Evolutionary conservation across 2,329 filamentous ascomycete genomes (phyloP).

Genomic region (Paraconiothyrium sp.): DNA sequence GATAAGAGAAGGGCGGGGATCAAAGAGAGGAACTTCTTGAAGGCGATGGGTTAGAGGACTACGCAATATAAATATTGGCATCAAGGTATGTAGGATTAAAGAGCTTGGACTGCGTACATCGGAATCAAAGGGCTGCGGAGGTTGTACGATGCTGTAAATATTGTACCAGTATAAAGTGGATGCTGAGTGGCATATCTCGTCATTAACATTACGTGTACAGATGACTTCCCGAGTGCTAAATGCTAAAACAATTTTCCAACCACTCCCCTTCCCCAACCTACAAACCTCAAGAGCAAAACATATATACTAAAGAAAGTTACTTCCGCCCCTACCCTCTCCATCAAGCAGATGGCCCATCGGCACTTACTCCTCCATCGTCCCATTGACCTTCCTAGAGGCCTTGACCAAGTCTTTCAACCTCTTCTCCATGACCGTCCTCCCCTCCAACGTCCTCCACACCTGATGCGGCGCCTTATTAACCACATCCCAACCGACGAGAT

Average conservation of each 20-base stretch:
- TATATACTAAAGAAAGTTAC: constrained; percentile 1
- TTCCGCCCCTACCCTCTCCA: not conserved
- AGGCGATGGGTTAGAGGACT: constrained; percentile 68
- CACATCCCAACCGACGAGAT: constrained; percentile 84
- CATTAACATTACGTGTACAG: not conserved
- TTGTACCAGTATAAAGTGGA: not conserved
- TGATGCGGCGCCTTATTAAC: constrained; percentile 85
- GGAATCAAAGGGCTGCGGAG: not conserved
- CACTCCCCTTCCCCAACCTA: not conserved
- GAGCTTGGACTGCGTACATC: not conserved
- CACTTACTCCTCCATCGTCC: not conserved
- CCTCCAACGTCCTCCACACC: constrained; percentile 81
- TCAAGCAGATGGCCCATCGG: not conserved
- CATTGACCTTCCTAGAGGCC: constrained; percentile 29
- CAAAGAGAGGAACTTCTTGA: constrained; percentile 87
- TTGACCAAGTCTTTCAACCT: constrained; percentile 75
- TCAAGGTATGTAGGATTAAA: constrained; percentile 10
- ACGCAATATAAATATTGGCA: not conserved
- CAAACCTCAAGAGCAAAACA: not conserved
- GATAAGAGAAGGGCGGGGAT: constrained; percentile 78
- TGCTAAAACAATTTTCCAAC: not conserved
- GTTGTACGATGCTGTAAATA: constrained; percentile 15
- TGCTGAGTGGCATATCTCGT: not conserved
- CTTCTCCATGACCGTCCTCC: constrained; percentile 79
- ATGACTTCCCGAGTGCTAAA: not conserved